These are phyloP conservation scores for Cercophora scortea DNA, from an alignment of 495 filamentous ascomycete species.

Conservation along the genomic window DNA sequence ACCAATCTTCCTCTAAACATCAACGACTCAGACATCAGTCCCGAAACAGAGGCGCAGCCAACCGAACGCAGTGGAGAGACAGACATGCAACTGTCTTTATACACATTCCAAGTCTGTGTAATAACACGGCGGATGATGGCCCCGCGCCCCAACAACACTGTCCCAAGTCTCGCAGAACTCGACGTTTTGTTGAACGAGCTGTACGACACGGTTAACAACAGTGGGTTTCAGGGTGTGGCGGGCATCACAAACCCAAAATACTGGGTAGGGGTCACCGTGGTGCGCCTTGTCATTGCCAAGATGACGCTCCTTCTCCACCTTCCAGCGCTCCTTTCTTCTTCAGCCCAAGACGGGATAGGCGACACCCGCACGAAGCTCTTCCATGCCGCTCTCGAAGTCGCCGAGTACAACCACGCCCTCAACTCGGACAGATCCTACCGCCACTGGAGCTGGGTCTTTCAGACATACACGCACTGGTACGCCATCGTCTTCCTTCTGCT, in stretches of 20 bases:
- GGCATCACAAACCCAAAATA: slow-evolving; percentile 53
- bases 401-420: slow-evolving; percentile 59
- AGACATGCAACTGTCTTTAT: slow-evolving; percentile 22
- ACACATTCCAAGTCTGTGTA: slow-evolving; percentile 21
- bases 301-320: slow-evolving; percentile 33
- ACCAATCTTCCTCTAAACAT: slow-evolving; percentile 36
- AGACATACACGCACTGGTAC: slow-evolving; percentile 61
- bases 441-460: slow-evolving; percentile 59
- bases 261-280: slow-evolving; percentile 59
- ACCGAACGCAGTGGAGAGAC: slow-evolving; percentile 25
- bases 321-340: slow-evolving; percentile 31
- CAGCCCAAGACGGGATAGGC: slow-evolving; percentile 32
- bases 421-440: slow-evolving; percentile 46
- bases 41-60: slow-evolving; percentile 23
- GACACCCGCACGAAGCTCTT: slow-evolving; percentile 62
- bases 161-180: slow-evolving; percentile 24
- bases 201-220: slow-evolving; percentile 26
- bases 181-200: slow-evolving; percentile 54
- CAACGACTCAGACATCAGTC: slow-evolving; percentile 37
- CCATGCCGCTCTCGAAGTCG: slow-evolving; percentile 58
- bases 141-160: slow-evolving; percentile 10
- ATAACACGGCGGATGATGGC: slow-evolving; percentile 33
- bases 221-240: neutral
- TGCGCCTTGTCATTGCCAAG: slow-evolving; percentile 56
- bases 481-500: slow-evolving; percentile 43